Evolutionary conservation across 352 stramenopile species (phyloP).

Genomic region (Phytophthora rubi): DNA sequence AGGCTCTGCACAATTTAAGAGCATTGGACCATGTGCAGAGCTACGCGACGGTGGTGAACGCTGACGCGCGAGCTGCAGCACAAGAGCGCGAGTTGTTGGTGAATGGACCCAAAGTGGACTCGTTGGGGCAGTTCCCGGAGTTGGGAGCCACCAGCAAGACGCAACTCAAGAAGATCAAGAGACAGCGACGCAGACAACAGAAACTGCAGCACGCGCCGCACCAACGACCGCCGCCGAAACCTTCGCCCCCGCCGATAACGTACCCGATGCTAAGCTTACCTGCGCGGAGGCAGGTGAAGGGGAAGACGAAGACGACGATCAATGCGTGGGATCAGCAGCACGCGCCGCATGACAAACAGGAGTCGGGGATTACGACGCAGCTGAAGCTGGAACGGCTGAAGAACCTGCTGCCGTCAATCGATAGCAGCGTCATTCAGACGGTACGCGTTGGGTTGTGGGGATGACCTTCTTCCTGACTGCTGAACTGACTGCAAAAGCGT

Average conservation of each 20-base stretch:
- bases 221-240: conserved; percentile 39
- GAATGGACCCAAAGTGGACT: conserved; percentile 50
- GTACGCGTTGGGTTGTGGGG: conserved; percentile 28
- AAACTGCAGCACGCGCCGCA: conserved; percentile 34
- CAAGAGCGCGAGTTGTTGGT: conserved; percentile 28
- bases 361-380: conserved; percentile 64
- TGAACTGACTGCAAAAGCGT: background rate
- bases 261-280: conserved; percentile 26
- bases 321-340: conserved; percentile 48
- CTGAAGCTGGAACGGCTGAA: conserved; percentile 74
- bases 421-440: conserved; percentile 60
- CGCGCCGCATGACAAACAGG: conserved; percentile 25
- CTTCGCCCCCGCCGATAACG: conserved; percentile 29
- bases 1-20: conserved; percentile 62
- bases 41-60: conserved; percentile 60
- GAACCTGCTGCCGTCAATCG: conserved; percentile 59
- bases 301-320: conserved; percentile 13
- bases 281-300: conserved; percentile 11
- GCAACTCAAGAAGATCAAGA: conserved; percentile 42
- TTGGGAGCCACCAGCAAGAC: conserved; percentile 39
- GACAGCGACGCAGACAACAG: conserved; percentile 33
- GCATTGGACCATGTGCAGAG: conserved; percentile 66
- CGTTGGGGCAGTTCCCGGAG: conserved; percentile 60
- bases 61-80: conserved; percentile 24
- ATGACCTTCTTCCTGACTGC: background rate